Conservation (phyloP, 2,329 filamentous ascomycete species). For the Colletotrichum kahawae region DNA sequence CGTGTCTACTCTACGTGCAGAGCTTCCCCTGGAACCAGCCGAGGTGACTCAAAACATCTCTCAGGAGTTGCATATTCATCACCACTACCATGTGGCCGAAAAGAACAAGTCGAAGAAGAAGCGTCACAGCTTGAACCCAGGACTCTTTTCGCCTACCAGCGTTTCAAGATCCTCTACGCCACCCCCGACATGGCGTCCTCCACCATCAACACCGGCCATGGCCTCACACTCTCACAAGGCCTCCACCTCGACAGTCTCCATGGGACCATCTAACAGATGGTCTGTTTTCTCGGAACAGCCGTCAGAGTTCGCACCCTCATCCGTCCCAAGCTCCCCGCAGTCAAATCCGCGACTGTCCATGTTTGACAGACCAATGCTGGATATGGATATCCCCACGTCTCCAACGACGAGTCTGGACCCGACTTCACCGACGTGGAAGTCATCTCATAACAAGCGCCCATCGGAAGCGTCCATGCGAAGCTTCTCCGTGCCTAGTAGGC, state of each 20-base stretch:
- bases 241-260: slow-evolving; percentile 53
- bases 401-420: slow-evolving; percentile 80
- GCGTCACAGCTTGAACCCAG: slow-evolving; percentile 66
- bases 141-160: slow-evolving; percentile 63
- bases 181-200: slow-evolving; percentile 41
- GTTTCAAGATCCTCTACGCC: slow-evolving; percentile 46
- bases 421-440: slow-evolving; percentile 62
- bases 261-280: slow-evolving; percentile 61
- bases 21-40: slow-evolving; percentile 59
- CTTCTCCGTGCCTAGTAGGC: slow-evolving; percentile 27
- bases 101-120: slow-evolving; percentile 74
- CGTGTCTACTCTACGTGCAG: slow-evolving; percentile 69
- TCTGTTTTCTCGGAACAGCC: slow-evolving; percentile 65
- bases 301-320: slow-evolving; percentile 72
- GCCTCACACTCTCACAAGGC: slow-evolving; percentile 50
- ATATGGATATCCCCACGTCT: slow-evolving; percentile 78
- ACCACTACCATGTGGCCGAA: slow-evolving; percentile 82
- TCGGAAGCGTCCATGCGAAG: slow-evolving; percentile 55
- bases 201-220: slow-evolving; percentile 43
- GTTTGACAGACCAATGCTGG: slow-evolving; percentile 74
- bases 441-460: slow-evolving; percentile 57
- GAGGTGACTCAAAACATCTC: slow-evolving; percentile 48
- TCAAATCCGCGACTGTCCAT: slow-evolving; percentile 76
- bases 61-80: slow-evolving; percentile 88
- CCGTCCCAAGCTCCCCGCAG: slow-evolving; percentile 80